Conservation (phyloP, 2,329 filamentous ascomycete genomes). For the Cercospora sp. region DNA sequence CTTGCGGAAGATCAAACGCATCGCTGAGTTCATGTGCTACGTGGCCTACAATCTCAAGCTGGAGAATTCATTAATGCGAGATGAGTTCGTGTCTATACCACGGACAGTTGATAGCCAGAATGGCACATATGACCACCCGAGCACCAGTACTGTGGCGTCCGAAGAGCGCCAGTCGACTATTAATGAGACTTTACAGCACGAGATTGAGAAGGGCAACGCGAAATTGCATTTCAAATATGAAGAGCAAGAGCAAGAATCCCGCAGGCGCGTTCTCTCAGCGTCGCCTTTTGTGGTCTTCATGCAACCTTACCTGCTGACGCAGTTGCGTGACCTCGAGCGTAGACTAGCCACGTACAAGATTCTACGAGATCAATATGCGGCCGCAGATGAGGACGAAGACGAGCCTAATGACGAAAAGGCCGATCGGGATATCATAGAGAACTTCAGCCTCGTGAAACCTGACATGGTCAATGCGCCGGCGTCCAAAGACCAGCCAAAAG, state of each 20-base stretch:
- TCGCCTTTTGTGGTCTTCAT: constrained; percentile 96
- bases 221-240: constrained; percentile 74
- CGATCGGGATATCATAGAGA: constrained; percentile 39
- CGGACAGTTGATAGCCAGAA: constrained; percentile 47
- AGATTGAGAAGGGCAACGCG: constrained; percentile 18
- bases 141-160: constrained; percentile 10
- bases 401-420: constrained; percentile 39
- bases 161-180: constrained; percentile 20
- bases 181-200: constrained; percentile 21
- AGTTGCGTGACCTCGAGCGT: constrained; percentile 85
- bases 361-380: constrained; percentile 69
- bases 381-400: constrained; percentile 42
- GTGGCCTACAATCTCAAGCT: constrained; percentile 97
- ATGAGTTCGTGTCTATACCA: constrained; percentile 86
- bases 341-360: constrained; percentile 78
- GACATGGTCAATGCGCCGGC: constrained; percentile 92
- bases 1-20: constrained; percentile 79
- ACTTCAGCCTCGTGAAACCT: constrained; percentile 87
- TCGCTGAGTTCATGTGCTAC: constrained; percentile 98
- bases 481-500: constrained; percentile 78
- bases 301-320: constrained; percentile 89
- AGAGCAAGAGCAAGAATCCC: constrained; percentile 89
- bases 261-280: constrained; percentile 89
- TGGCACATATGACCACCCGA: constrained; percentile 24
- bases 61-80: constrained; percentile 89